These are phyloP conservation scores for Melanopsichium pennsylvanicum DNA, from an alignment of 1,284 basidiomycete species.

Conservation along the genomic window DNA sequence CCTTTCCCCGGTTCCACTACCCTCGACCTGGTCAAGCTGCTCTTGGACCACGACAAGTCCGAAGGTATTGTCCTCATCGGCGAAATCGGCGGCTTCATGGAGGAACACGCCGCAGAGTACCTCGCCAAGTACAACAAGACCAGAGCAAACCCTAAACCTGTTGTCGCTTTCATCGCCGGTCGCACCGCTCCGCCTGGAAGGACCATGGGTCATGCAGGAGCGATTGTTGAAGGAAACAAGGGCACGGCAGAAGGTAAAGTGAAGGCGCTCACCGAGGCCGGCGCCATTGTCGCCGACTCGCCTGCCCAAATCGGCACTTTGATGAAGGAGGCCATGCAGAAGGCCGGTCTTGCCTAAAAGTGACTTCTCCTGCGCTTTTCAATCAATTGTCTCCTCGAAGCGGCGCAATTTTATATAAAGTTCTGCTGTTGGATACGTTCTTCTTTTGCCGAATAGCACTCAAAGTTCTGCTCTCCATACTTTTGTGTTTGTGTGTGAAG, in stretches of 20 bases:
- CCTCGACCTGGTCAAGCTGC: slow-evolving; percentile 95
- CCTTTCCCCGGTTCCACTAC: slow-evolving; percentile 96
- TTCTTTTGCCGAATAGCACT: no score
- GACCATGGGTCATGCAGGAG: slow-evolving; percentile 84
- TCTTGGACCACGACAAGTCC: slow-evolving; percentile 81
- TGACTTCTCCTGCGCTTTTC: no score
- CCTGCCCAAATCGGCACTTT: slow-evolving; percentile 71
- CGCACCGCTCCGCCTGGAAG: slow-evolving; percentile 93
- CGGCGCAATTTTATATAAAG: no score
- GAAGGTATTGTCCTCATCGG: slow-evolving; percentile 95
- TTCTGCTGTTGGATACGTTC: no score
- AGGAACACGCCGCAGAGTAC: slow-evolving; percentile 98
- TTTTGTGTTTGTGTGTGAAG: no score
- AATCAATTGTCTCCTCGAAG: no score
- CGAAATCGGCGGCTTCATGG: slow-evolving; percentile 99
- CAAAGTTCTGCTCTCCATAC: no score
- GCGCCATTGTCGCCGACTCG: slow-evolving; percentile 91
- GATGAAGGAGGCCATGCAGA: slow-evolving; percentile 64
- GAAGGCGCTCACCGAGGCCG: slow-evolving; percentile 88
- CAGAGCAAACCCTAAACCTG: slow-evolving; percentile 85
- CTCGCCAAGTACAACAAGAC: slow-evolving; percentile 92
- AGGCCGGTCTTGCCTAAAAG: slow-evolving; percentile 53
- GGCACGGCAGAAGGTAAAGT: slow-evolving; percentile 96
- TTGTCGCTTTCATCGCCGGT: slow-evolving; percentile 97
- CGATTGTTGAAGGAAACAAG: slow-evolving; percentile 97